Evolutionary conservation across 345 rosid genomes (phyloP).

Genomic region (Citrus glauca): DNA sequence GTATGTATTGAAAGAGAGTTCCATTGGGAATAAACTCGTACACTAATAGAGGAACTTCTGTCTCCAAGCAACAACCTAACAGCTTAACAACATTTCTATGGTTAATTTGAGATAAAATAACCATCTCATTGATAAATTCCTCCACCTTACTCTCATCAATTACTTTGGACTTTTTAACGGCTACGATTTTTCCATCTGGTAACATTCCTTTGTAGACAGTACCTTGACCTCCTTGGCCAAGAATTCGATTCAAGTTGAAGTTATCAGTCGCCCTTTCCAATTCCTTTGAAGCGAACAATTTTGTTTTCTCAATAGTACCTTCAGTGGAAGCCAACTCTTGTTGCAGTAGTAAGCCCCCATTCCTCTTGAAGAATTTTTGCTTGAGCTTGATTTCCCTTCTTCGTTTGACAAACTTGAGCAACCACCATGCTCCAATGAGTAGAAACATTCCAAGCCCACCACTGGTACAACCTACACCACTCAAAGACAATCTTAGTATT

Average conservation of each 20-base stretch:
- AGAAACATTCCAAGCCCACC: neutral
- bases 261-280: neutral
- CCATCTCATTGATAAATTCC: neutral
- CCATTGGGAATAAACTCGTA: neutral
- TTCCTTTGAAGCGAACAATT: neutral
- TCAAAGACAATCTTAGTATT: neutral
- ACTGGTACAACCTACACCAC: neutral
- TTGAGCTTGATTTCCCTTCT: neutral
- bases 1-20: neutral
- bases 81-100: too few species aligned
- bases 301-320: neutral
- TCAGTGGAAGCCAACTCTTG: neutral
- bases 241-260: neutral
- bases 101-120: too few species aligned
- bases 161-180: neutral
- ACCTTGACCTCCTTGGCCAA: neutral
- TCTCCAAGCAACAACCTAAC: neutral
- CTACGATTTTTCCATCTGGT: neutral
- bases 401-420: neutral
- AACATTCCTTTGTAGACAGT: neutral
- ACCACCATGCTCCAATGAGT: neutral
- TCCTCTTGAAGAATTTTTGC: neutral
- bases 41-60: neutral
- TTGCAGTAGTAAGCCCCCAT: neutral
- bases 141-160: neutral